These are phyloP conservation scores for Yamadazyma triangularis DNA, from an alignment of 1,139 yeast species.

Conservation along the genomic window DNA sequence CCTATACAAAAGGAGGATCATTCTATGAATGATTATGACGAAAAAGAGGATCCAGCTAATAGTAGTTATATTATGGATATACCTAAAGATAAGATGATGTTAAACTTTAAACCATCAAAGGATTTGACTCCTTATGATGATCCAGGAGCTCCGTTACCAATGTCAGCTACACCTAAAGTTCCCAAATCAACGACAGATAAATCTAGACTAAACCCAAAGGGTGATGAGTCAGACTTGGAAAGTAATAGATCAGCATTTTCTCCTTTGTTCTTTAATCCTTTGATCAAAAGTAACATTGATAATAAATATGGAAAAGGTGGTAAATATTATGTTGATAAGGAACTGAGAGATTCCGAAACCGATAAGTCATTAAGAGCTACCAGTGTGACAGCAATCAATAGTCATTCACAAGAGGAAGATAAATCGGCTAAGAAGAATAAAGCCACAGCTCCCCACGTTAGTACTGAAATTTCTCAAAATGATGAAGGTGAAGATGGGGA, in stretches of 20 bases:
- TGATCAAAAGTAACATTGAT: constrained; percentile 70
- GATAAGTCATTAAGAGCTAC: constrained; percentile 33
- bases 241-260: constrained; percentile 57
- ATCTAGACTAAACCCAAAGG: constrained; percentile 10
- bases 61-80: constrained; percentile 35
- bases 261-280: constrained; percentile 75
- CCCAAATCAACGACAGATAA: constrained; percentile 18
- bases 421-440: constrained; percentile 9
- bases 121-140: constrained; percentile 57
- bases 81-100: constrained; percentile 55
- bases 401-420: constrained; percentile 7
- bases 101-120: constrained; percentile 15
- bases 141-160: constrained; percentile 79
- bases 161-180: constrained; percentile 53
- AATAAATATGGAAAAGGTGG: constrained; percentile 85
- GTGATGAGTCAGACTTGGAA: constrained; percentile 6
- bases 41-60: not conserved
- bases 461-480: constrained; percentile 9
- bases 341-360: constrained; percentile 13
- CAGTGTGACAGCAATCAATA: constrained; percentile 34
- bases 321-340: constrained; percentile 60
- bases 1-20: not conserved
- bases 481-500: not conserved
- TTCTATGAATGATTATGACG: not conserved
- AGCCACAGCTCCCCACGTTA: no score